Percentiles rank a stretch among this genome's conserved stretches.
These are phyloP conservation scores for Encephalitozoon intestinalis DNA, from an alignment of 371 early-diverging fungal species.

Conservation along the genomic window DNA sequence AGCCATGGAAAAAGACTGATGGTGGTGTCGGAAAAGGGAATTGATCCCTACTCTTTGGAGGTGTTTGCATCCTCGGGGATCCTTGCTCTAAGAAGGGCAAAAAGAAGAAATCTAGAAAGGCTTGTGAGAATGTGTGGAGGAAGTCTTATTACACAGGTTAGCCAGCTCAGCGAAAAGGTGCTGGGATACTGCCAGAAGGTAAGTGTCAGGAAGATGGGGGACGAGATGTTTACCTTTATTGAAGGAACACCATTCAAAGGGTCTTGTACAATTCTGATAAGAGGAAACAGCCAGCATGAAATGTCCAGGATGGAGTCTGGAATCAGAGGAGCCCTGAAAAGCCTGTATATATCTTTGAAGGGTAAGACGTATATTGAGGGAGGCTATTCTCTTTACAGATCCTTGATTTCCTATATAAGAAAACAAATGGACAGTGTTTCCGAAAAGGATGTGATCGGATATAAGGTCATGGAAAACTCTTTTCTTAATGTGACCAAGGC, in stretches of 20 bases:
- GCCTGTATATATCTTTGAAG: constrained; percentile 88
- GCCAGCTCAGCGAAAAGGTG: constrained; percentile 74
- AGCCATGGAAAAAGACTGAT: constrained; percentile 76
- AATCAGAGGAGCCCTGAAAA: constrained; percentile 89
- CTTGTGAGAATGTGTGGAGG: constrained; percentile 93
- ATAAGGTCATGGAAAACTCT: constrained; percentile 35
- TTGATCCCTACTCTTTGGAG: constrained; percentile 93
- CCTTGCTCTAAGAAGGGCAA: constrained; percentile 92
- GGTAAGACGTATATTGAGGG: constrained; percentile 81
- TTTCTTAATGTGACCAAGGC: constrained; percentile 38
- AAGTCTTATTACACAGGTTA: constrained; percentile 85
- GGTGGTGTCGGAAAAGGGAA: constrained; percentile 97
- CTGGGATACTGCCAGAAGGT: constrained; percentile 86
- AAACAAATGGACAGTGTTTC: constrained; percentile 8
- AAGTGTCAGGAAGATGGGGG: constrained; percentile 88
- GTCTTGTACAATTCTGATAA: constrained; percentile 86
- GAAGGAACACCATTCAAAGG: constrained; percentile 73
- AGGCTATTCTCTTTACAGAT: constrained; percentile 86
- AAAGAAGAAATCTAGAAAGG: constrained; percentile 98
- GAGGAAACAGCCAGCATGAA: constrained; percentile 86
- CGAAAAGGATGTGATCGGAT: constrained; percentile 37
- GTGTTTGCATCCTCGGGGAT: constrained; percentile 87
- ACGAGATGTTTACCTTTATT: constrained; percentile 97
- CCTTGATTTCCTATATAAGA: constrained; percentile 40
- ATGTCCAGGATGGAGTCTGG: constrained; percentile 88